A percentile compares a stretch with the other conserved stretches of the same genome.
phyloP scores from a whole-genome alignment of 2,329 filamentous ascomycete genomes.

The Phialemonium atrogriseum region DNA sequence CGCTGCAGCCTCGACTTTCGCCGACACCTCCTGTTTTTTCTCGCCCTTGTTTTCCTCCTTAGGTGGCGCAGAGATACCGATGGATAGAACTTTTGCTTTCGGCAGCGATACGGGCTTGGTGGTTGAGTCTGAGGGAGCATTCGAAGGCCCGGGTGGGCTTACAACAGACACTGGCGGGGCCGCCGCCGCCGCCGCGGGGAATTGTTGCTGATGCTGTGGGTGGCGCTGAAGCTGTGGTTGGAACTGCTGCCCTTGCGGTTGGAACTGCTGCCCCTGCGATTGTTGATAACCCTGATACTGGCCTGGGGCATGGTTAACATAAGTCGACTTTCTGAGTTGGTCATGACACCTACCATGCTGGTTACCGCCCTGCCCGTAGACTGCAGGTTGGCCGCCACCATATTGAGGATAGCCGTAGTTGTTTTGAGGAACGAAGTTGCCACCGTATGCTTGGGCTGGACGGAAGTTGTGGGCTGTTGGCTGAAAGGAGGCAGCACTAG shows the following conservation, averaged over 20 bases:
- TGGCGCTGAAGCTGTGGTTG: conserved; percentile 28
- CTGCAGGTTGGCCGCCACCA: conserved; percentile 25
- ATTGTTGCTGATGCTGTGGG: conserved; percentile 38
- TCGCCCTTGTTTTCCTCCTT: conserved; percentile 44
- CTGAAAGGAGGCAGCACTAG: no score
- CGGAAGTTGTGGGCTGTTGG: conserved; percentile 29
- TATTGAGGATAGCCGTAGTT: conserved; percentile 22
- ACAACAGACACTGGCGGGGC: conserved; percentile 13
- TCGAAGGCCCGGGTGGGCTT: neutral
- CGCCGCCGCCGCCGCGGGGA: conserved; percentile 24
- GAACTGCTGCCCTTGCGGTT: conserved; percentile 37
- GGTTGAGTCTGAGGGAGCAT: conserved; percentile 31
- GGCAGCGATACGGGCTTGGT: conserved; percentile 42
- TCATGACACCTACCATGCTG: neutral
- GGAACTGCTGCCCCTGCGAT: conserved; percentile 28
- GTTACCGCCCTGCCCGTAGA: conserved; percentile 28
- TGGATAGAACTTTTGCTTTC: conserved; percentile 66
- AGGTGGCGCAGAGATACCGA: conserved; percentile 52
- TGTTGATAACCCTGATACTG: conserved; percentile 43
- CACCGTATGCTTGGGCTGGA: conserved; percentile 38
- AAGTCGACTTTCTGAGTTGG: conserved; percentile 13
- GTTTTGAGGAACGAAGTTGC: no score
- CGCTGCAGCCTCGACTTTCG: conserved; percentile 58
- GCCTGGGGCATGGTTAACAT: conserved; percentile 16
- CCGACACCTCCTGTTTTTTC: conserved; percentile 22